These are phyloP conservation scores for Claviceps sp. DNA, from an alignment of 2,329 filamentous ascomycete genomes.

Conservation along the genomic window DNA sequence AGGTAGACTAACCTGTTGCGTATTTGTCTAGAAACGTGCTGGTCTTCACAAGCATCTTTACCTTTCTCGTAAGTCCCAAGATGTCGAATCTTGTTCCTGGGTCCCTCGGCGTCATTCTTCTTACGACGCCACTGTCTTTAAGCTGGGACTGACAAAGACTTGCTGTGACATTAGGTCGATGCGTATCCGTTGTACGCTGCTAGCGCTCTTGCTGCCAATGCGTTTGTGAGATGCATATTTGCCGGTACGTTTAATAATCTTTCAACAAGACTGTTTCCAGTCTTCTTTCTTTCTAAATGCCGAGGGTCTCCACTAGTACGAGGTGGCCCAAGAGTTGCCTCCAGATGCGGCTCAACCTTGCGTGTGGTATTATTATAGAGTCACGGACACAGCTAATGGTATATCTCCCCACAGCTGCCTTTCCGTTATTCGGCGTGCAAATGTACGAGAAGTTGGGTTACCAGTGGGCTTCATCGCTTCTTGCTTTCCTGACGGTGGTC, in stretches of 20 bases:
- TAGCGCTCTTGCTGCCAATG: slow-evolving; percentile 70
- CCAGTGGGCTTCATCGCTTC: slow-evolving; percentile 52
- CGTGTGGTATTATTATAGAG: too few relatives aligned
- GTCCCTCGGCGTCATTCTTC: neutral
- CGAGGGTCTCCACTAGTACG: too few relatives aligned
- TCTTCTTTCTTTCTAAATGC: neutral
- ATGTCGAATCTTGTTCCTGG: neutral
- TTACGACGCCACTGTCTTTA: neutral
- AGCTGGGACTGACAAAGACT: neutral
- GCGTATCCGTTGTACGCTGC: slow-evolving; percentile 66
- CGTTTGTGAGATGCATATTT: slow-evolving; percentile 65
- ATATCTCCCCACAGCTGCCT: slow-evolving; percentile 39
- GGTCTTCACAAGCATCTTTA: slow-evolving; percentile 74
- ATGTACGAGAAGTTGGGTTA: slow-evolving; percentile 59
- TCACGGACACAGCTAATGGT: slow-evolving; percentile 7
- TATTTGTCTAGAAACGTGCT: slow-evolving; percentile 48
- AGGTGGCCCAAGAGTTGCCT: too few relatives aligned
- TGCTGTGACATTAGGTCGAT: slow-evolving; percentile 38
- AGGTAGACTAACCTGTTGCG: slow-evolving; percentile 15
- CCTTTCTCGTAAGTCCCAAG: slow-evolving; percentile 55
- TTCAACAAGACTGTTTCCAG: too few relatives aligned
- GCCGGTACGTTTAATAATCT: slow-evolving; percentile 34
- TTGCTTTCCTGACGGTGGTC: slow-evolving; percentile 46
- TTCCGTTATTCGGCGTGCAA: slow-evolving; percentile 61
- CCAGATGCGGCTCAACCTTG: too few relatives aligned